Evolutionary conservation across 1,284 basidiomycete species (phyloP).

Genomic region (Rhodotorula sp.): DNA sequence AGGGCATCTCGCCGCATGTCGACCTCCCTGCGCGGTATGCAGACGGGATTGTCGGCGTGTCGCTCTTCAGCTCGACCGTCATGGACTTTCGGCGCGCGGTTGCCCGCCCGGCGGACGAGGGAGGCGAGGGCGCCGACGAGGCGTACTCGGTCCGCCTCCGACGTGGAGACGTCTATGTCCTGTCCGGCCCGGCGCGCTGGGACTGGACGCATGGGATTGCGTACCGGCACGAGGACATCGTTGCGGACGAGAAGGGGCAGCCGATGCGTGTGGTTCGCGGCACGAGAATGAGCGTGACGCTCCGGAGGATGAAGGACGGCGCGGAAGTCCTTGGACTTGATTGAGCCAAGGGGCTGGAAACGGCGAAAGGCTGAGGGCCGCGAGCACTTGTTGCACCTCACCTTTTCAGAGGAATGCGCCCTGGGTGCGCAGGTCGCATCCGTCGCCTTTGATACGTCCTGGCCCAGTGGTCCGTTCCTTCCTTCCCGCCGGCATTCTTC

Average conservation of each 20-base stretch:
- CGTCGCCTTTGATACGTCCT: too few relatives aligned
- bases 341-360: too few relatives aligned
- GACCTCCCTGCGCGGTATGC: constrained; percentile 72
- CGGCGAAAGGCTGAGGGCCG: not conserved
- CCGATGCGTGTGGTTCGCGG: constrained; percentile 55
- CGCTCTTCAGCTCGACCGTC: constrained; percentile 67
- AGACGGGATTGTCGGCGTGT: constrained; percentile 77
- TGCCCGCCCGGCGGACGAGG: not conserved
- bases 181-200: constrained; percentile 72
- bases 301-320: constrained; percentile 72
- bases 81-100: constrained; percentile 61
- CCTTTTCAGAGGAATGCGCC: too few relatives aligned
- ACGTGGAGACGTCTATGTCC: constrained; percentile 65
- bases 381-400: not conserved
- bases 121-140: not conserved
- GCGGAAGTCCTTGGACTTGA: constrained; percentile 66
- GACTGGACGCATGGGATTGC: constrained; percentile 67
- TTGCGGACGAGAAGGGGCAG: constrained; percentile 30
- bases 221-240: constrained; percentile 51
- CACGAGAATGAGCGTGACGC: constrained; percentile 70
- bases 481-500: too few relatives aligned
- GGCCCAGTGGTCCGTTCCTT: too few relatives aligned
- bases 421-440: too few relatives aligned
- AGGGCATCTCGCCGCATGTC: constrained; percentile 75
- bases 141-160: constrained; percentile 55